Evolutionary conservation across 805 yeast genomes (phyloP), one percentile per base, ranked within the genome.

Genomic region (Starmerella sp.): DNA sequence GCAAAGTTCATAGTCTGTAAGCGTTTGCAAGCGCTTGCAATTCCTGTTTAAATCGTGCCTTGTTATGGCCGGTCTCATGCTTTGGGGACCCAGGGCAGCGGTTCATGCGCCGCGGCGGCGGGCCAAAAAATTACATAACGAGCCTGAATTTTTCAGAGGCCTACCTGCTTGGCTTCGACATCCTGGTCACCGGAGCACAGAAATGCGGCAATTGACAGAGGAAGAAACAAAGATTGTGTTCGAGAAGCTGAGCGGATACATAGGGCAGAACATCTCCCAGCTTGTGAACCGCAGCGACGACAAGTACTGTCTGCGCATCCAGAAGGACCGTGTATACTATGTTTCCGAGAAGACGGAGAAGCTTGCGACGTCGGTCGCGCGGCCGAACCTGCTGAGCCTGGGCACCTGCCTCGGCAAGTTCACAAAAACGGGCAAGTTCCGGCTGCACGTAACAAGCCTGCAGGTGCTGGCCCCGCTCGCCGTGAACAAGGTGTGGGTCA

Each of bases 371-470:
- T 82, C 91, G 32, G 86, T 91, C 4, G 86, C 96, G 39, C 81
- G 98, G 74, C 80, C 81, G 45, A 86, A 88, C 65, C 76, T 93
- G 61, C 88, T 91, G 95, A 86, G 97, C 0, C 70, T 93, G 34
- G 98, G 98, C 39, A 79, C 84, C 4, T 93, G 98, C 72, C 75
- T 93, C 57, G 98, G 98, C 17, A 93, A 93, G 69, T 93, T 93
- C 75, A 93, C 98, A 49, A 93, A 93, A 75, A 86, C 97, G 2
- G 97, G 97, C 34, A 93, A 93, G 71, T 93, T 93, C 75, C 80
- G 96, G 71, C 75, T 93, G 62, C 98, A 93, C 69, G 83, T 93
- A 59, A 93, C 98, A n/a, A 77, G 96, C 4, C 76, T 93, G 60
- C 82, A 86, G 48, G 78, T 86, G 58, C 73, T 93, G 55, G 84